Evolutionary conservation across 2,329 filamentous ascomycete genomes (phyloP).

Genomic region (Fusarium camptoceras): DNA sequence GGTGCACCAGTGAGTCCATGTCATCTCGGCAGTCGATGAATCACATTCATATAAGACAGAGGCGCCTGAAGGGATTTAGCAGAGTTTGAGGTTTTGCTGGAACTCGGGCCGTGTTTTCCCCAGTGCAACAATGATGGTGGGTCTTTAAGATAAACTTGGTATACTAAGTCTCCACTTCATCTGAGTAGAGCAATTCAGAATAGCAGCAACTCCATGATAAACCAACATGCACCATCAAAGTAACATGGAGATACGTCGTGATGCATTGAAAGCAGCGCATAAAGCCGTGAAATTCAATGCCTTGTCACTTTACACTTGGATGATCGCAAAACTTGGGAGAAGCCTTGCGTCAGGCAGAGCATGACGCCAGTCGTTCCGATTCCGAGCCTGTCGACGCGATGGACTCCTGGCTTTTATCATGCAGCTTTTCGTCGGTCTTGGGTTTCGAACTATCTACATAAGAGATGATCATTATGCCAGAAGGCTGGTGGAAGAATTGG

Average conservation of each 20-base stretch:
- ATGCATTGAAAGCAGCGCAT: too few species aligned
- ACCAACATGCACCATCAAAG: neutral
- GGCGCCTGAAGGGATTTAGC: neutral
- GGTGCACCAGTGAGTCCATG: rapidly evolving
- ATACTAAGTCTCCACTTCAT: neutral
- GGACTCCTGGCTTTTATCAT: neutral
- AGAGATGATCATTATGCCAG: neutral
- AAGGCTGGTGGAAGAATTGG: neutral
- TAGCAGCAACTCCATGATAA: neutral
- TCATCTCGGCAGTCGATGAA: neutral
- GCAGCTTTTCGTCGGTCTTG: neutral
- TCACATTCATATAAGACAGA: neutral
- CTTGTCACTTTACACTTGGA: too few species aligned
- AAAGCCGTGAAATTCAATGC: too few species aligned
- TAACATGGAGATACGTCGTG: neutral
- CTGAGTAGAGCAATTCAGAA: neutral
- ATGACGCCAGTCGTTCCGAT: too few species aligned
- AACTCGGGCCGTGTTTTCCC: neutral
- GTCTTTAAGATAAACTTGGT: neutral
- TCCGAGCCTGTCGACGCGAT: too few species aligned
- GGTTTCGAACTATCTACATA: neutral
- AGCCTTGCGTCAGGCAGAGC: too few species aligned
- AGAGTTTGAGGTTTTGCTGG: neutral
- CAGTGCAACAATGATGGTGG: neutral
- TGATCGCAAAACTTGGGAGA: too few species aligned